A percentile compares a stretch with the other conserved stretches of the same genome.
These are phyloP conservation scores for Venturia carpophila DNA, from an alignment of 2,329 filamentous ascomycete species.

Conservation along the genomic window DNA sequence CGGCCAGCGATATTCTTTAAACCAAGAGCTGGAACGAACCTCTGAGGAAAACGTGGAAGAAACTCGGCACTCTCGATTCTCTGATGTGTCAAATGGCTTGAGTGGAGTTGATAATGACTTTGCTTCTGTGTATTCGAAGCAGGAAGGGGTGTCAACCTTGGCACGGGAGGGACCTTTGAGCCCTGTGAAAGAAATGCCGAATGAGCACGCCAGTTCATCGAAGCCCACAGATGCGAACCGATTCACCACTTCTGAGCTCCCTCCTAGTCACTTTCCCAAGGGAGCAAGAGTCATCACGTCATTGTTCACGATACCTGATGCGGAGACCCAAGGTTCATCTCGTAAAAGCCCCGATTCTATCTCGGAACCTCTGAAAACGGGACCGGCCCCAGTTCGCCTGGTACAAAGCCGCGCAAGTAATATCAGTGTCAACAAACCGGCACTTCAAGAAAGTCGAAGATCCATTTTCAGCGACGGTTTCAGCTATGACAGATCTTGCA, in stretches of 20 bases:
- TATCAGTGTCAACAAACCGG: neutral
- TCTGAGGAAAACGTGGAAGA: conserved; percentile 2
- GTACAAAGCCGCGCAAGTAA: neutral
- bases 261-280: conserved; percentile 5
- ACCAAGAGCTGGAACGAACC: conserved; percentile 6
- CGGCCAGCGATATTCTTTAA: neutral
- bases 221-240: conserved; percentile 1
- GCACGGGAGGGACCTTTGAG: conserved; percentile 9
- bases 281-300: conserved; percentile 1
- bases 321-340: neutral
- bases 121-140: neutral
- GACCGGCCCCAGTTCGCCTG: neutral
- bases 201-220: neutral
- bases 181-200: conserved; percentile 7
- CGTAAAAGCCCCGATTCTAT: neutral
- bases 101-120: neutral
- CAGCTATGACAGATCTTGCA: conserved; percentile 4
- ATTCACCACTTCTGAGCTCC: conserved; percentile 8
- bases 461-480: neutral
- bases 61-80: neutral
- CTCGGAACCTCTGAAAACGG: neutral
- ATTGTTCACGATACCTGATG: conserved; percentile 2
- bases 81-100: neutral
- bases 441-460: neutral
- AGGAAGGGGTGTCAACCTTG: neutral